Evolutionary conservation across 2,329 filamentous ascomycete genomes (phyloP).

Genomic region (Myriosclerotinia curreyana): DNA sequence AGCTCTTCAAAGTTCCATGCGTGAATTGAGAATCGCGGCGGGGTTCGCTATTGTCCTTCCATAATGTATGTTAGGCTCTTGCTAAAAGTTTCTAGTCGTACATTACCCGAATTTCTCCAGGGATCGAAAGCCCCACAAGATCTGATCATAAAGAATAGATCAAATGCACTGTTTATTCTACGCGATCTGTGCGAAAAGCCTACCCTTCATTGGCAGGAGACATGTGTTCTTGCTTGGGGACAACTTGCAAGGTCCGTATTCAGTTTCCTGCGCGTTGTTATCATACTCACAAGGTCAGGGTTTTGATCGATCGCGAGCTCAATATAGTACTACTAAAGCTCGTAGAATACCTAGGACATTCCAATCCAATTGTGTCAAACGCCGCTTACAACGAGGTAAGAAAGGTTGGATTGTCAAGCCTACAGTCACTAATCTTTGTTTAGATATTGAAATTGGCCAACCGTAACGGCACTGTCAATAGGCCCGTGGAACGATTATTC

Average conservation of each 20-base stretch:
- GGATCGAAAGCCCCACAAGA: conserved; percentile 40
- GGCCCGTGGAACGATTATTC: conserved; percentile 67
- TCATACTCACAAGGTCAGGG: conserved; percentile 43
- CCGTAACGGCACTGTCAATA: conserved; percentile 57
- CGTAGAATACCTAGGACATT: conserved; percentile 81
- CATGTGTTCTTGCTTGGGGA: conserved; percentile 81
- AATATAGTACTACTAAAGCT: conserved; percentile 82
- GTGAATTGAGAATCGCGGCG: conserved; percentile 81
- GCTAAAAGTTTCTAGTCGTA: conserved; percentile 48
- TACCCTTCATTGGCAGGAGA: conserved; percentile 69
- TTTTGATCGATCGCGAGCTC: conserved; percentile 76
- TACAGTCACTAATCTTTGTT: neutral
- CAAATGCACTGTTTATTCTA: conserved; percentile 67
- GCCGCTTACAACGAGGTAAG: conserved; percentile 78
- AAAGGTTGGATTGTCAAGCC: neutral
- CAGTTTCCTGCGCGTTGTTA: neutral
- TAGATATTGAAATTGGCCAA: conserved; percentile 70
- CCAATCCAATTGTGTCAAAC: conserved; percentile 73
- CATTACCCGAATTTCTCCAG: conserved; percentile 64
- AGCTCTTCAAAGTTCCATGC: conserved; percentile 75
- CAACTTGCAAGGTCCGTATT: conserved; percentile 65
- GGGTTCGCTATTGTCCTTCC: conserved; percentile 46
- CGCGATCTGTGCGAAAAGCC: conserved; percentile 69
- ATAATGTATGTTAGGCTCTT: neutral
- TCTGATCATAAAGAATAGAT: conserved; percentile 60